Conservation (phyloP, 768 basidiomycete genomes). For the Dendrothele bispora region DNA sequence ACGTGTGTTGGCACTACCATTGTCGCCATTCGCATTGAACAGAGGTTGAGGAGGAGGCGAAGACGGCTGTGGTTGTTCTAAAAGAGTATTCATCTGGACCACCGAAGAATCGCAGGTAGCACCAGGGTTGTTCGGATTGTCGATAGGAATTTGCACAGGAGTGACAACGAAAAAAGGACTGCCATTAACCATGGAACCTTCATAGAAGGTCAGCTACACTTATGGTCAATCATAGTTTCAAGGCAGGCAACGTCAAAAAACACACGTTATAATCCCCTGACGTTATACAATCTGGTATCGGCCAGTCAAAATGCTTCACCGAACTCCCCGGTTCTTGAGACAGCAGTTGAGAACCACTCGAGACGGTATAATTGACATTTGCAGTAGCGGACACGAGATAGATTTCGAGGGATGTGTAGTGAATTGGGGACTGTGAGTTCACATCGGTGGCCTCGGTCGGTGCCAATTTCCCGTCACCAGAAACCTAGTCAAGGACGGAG, state of each 20-base stretch:
- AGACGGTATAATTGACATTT: conserved; percentile 40
- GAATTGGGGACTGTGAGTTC: conserved; percentile 32
- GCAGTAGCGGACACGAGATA: conserved; percentile 41
- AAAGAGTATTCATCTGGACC: conserved; percentile 19
- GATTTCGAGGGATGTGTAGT: conserved; percentile 39
- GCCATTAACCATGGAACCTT: conserved; percentile 33
- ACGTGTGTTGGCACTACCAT: conserved; percentile 15
- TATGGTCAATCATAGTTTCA: conserved; percentile 1
- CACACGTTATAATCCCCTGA: conserved; percentile 45
- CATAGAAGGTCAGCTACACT: conserved; percentile 47
- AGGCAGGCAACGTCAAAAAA: not conserved
- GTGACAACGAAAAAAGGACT: conserved; percentile 39
- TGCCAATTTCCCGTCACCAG: conserved; percentile 44
- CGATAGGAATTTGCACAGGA: conserved; percentile 34
- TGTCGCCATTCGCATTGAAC: too few relatives aligned
- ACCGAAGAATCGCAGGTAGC: conserved; percentile 18
- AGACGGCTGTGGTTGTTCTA: conserved; percentile 33
- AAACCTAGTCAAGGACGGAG: conserved; percentile 27
- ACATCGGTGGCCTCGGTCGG: conserved; percentile 31
- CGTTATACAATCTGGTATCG: conserved; percentile 41
- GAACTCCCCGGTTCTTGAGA: conserved; percentile 38
- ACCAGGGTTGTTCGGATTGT: conserved; percentile 24
- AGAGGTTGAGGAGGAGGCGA: conserved; percentile 31
- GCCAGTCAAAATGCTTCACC: conserved; percentile 37
- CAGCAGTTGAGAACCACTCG: conserved; percentile 33